Conservation (phyloP, 495 filamentous ascomycete species). For the Cryomyces minteri region DNA sequence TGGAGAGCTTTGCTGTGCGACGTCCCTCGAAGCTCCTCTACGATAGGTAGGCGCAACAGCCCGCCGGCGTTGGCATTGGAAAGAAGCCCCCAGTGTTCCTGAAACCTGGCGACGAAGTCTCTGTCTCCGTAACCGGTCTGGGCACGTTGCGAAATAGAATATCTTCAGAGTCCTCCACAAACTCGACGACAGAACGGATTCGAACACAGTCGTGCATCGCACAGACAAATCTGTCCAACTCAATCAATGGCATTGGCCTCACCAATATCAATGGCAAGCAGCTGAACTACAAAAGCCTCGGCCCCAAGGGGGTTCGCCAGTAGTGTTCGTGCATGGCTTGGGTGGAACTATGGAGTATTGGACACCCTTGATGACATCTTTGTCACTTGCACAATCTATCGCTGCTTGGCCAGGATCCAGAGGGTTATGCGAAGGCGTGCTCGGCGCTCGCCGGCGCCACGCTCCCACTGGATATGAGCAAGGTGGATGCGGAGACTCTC, state of each 20-base stretch:
- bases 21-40: no score
- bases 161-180: conserved; percentile 12
- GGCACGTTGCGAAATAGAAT: conserved; percentile 28
- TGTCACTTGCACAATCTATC: conserved; percentile 14
- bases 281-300: conserved; percentile 19
- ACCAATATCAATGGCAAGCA: conserved; percentile 26
- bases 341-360: conserved; percentile 26
- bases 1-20: no score
- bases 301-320: conserved; percentile 8
- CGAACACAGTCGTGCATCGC: conserved; percentile 10
- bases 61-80: conserved; percentile 34
- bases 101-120: conserved; percentile 25
- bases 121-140: conserved; percentile 25
- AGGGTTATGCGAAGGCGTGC: conserved; percentile 37
- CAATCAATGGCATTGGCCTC: conserved; percentile 18
- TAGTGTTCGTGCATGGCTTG: conserved; percentile 34
- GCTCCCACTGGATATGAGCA: conserved; percentile 10
- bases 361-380: conserved; percentile 21
- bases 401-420: conserved; percentile 27
- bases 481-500: conserved; percentile 12
- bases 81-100: conserved; percentile 26
- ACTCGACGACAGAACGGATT: conserved; percentile 9
- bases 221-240: conserved; percentile 13
- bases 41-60: conserved; percentile 3
- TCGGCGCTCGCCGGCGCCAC: conserved; percentile 26